Percentiles rank a stretch among this genome's conserved stretches.
These are phyloP conservation scores for Ramaria sp. DNA, from an alignment of 768 basidiomycete genomes.

Conservation along the genomic window DNA sequence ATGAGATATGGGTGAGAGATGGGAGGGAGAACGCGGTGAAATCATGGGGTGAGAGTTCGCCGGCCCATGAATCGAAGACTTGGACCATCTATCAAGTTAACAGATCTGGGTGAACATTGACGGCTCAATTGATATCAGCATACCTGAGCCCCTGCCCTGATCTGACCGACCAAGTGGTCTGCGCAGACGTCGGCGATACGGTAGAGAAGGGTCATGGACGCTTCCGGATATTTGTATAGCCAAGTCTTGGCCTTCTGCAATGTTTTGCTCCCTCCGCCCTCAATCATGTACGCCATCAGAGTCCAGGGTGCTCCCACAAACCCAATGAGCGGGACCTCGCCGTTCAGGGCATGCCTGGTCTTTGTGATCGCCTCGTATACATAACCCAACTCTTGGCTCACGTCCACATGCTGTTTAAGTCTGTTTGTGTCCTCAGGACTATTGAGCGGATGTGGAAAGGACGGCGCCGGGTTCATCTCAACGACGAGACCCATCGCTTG, in stretches of 20 bases:
- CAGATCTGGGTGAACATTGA: neutral
- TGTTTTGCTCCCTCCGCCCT: slow-evolving; percentile 88
- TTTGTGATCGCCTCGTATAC: slow-evolving; percentile 86
- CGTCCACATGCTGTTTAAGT: slow-evolving; percentile 52
- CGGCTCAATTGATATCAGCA: slow-evolving; percentile 12
- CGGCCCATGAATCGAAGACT: slow-evolving; percentile 95
- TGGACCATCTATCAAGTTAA: slow-evolving; percentile 64
- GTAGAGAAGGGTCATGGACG: slow-evolving; percentile 65
- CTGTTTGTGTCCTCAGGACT: slow-evolving; percentile 63
- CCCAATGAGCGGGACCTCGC: slow-evolving; percentile 91
- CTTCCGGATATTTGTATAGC: slow-evolving; percentile 84
- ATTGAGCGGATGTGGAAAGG: slow-evolving; percentile 77
- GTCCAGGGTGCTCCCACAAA: slow-evolving; percentile 99
- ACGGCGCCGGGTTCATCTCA: slow-evolving; percentile 86
- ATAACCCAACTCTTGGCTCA: slow-evolving; percentile 80
- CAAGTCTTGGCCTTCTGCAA: slow-evolving; percentile 89
- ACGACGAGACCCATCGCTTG: slow-evolving; percentile 97
- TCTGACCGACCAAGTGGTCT: slow-evolving; percentile 86
- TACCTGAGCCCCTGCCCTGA: slow-evolving; percentile 93
- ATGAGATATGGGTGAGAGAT: slow-evolving; percentile 60
- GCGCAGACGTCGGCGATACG: slow-evolving; percentile 85
- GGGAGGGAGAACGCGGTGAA: slow-evolving; percentile 80
- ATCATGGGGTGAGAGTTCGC: slow-evolving; percentile 83
- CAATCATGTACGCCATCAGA: slow-evolving; percentile 95
- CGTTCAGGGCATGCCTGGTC: slow-evolving; percentile 70